A percentile compares a stretch with the other conserved stretches of the same genome.
Conservation (phyloP, 352 stramenopile genomes). For the Ophiocytium majus region DNA sequence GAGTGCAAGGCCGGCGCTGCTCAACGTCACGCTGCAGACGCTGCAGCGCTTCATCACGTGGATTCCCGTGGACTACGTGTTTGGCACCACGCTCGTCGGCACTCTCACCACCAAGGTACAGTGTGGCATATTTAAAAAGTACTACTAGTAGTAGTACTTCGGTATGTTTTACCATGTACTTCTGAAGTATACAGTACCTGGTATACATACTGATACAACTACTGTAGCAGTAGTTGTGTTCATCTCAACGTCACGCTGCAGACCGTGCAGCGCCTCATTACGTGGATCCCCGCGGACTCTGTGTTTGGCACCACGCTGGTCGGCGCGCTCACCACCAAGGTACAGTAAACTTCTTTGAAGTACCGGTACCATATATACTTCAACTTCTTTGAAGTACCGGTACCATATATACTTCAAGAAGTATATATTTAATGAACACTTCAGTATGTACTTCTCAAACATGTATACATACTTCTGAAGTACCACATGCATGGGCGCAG, state of each 20-base stretch:
- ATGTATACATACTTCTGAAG: too few species aligned
- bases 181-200: too few species aligned
- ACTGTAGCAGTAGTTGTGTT: too few species aligned
- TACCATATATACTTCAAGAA: too few species aligned
- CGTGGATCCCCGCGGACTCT: constrained; percentile 96
- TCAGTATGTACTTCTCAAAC: too few species aligned
- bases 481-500: too few species aligned
- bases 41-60: constrained; percentile 95
- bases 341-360: too few species aligned
- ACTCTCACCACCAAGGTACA: constrained; percentile 16
- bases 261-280: constrained; percentile 94
- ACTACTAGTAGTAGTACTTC: background rate
- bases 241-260: too few species aligned
- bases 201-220: too few species aligned
- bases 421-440: too few species aligned
- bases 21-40: constrained; percentile 94
- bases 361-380: too few species aligned
- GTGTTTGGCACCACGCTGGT: constrained; percentile 81
- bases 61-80: constrained; percentile 97
- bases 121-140: background rate
- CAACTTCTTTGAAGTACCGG: too few species aligned
- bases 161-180: background rate
- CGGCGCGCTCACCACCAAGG: constrained; percentile 1
- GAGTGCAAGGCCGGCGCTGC: constrained; percentile 80
- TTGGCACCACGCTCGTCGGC: constrained; percentile 66